These are phyloP conservation scores for Linnemannia elongata DNA, from an alignment of 192 early-diverging fungal genomes.

Conservation along the genomic window DNA sequence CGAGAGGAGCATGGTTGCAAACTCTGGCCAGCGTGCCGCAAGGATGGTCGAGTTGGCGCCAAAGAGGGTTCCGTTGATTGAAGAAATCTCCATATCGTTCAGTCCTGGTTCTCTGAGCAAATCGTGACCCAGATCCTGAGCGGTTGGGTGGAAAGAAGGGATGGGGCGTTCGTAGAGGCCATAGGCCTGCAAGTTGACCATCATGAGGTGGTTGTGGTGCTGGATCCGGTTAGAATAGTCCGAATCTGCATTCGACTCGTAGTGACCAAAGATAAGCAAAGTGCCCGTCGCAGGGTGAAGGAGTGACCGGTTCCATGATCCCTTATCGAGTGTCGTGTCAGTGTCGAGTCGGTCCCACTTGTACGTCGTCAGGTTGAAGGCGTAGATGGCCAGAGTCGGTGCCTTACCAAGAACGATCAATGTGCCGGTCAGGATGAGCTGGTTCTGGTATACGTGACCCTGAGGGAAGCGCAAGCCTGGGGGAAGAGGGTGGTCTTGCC, in stretches of 20 bases:
- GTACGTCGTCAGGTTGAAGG: slow-evolving; percentile 15
- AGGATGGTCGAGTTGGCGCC: slow-evolving; percentile 52
- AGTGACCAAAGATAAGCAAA: slow-evolving; percentile 41
- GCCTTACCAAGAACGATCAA: slow-evolving; percentile 32
- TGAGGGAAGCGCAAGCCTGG: slow-evolving; percentile 51
- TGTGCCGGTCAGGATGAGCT: slow-evolving; percentile 45
- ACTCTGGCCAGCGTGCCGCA: slow-evolving; percentile 48
- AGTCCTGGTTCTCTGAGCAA: slow-evolving; percentile 25
- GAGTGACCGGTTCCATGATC: slow-evolving; percentile 47
- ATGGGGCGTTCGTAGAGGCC: slow-evolving; percentile 49
- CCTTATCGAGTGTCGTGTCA: slow-evolving; percentile 24
- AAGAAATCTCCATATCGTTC: slow-evolving; percentile 47
- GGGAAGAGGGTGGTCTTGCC: slow-evolving; percentile 10
- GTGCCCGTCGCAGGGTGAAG: slow-evolving; percentile 49
- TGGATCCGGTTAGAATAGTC: slow-evolving; percentile 48
- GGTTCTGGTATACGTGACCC: slow-evolving; percentile 51
- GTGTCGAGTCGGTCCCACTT: slow-evolving; percentile 48
- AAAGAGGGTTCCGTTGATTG: slow-evolving; percentile 32
- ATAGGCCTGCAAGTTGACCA: slow-evolving; percentile 47
- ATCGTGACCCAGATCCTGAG: slow-evolving; percentile 47
- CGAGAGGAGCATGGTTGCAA: slow-evolving; percentile 35
- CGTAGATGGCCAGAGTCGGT: slow-evolving; percentile 42
- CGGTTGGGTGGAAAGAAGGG: slow-evolving; percentile 32
- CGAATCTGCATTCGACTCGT: slow-evolving; percentile 26
- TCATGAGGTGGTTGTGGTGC: slow-evolving; percentile 44